Base-by-base conservation (phyloP, 805 yeast genomes). In the Candida awuae region DNA sequence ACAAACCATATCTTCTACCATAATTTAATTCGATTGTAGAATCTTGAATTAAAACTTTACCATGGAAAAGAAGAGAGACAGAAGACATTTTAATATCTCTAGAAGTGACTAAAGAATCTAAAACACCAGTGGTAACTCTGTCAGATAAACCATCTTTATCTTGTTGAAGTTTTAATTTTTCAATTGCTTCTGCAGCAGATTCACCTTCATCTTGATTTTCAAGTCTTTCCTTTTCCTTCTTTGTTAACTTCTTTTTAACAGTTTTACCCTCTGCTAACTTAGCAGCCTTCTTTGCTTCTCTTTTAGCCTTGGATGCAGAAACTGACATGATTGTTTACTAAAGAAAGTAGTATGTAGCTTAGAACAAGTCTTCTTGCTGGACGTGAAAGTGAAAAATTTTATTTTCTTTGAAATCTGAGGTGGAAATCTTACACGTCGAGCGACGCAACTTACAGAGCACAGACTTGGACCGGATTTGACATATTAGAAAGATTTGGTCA, bases 61-160 rank as follows among this genome's bases (percentile, higher is more conserved):
- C 98, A 66, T 92, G 98, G 80, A 92, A 92, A 50, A 87, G 75
- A 51, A 90, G 71, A 8, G 97, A 85, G 31, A 87, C 84, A 36
- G 96, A 84, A 15, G 90, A 78, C 54, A 90, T 61, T 68, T 92
- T 92, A 58, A 92, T 68, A 80, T 92, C 98, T 65, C 97, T 80
- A 14, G 97, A 86, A 21, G 97, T 88, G 30, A 62, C 74, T 59
- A 92, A 70, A 38, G 95, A 84, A 42, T 82, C 88, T 59, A 92
- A 71, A 34, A 92, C 98, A 73, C 98, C 98, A 32, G 98, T 90
- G 52, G 90, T 84, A 50, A 90, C 98, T 71, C 98, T 84, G 65
- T 90, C 98, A 33, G 96, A 85, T 42, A 90, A 58, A 51, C 98
- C 98, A 55, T 87, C 80, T 61, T 84, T 80, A 65, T 90, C 98